Conservation (phyloP, 164 flowering plant species). For the Stephania yunnanensis region DNA sequence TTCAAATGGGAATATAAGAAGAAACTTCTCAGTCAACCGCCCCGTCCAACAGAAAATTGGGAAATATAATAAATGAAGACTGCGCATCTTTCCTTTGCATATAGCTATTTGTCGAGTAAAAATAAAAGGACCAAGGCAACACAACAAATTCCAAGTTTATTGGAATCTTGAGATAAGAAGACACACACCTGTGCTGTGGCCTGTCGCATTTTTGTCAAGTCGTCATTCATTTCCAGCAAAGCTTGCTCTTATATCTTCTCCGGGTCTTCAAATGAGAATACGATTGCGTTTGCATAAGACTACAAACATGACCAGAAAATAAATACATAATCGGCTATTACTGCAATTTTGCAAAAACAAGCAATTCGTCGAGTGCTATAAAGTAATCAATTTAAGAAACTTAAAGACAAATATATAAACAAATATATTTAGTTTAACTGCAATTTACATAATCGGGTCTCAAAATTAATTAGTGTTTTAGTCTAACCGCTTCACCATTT, state of each 20-base stretch:
- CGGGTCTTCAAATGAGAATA: slow-evolving; percentile 90
- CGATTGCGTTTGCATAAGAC: slow-evolving; percentile 89
- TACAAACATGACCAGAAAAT: slow-evolving; percentile 26
- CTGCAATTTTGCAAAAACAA: background rate
- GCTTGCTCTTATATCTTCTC: slow-evolving; percentile 93
- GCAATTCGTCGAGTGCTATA: background rate
- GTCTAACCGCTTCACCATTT: no score
- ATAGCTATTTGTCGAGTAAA: background rate
- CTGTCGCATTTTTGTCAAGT: slow-evolving; percentile 94
- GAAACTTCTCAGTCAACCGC: background rate
- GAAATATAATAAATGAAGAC: background rate
- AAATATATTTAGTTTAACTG: no score
- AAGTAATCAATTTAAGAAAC: background rate
- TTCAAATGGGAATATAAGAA: background rate
- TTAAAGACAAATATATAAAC: background rate
- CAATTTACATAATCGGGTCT: no score
- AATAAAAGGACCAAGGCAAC: background rate
- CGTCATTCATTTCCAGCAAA: slow-evolving; percentile 94
- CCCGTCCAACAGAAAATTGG: background rate
- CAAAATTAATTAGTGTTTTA: no score
- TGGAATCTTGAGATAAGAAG: background rate
- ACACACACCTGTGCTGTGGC: slow-evolving; percentile 90
- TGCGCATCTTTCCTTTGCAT: background rate
- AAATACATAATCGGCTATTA: background rate
- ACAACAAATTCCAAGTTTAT: no score